These are phyloP conservation scores for Somion occarium DNA, from an alignment of 1,284 basidiomycete genomes.

Conservation along the genomic window DNA sequence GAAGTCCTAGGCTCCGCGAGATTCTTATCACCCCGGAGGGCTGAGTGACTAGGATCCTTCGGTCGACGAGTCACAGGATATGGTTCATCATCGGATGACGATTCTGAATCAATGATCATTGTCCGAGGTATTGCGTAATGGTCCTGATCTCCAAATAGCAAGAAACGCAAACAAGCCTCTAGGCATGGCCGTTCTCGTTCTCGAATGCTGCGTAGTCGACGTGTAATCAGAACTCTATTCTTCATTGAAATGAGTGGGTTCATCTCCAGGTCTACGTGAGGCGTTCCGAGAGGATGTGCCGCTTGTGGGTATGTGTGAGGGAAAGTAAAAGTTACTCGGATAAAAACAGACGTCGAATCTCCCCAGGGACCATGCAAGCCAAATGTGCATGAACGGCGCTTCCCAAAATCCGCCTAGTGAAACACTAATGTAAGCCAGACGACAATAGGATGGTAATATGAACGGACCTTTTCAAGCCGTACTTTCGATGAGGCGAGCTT, in stretches of 20 bases:
- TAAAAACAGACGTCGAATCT: constrained; percentile 71
- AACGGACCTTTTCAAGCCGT: constrained; percentile 76
- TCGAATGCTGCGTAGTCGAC: constrained; percentile 68
- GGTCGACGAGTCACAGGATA: constrained; percentile 30
- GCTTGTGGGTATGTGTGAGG: constrained; percentile 78
- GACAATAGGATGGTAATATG: not conserved
- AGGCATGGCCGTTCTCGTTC: constrained; percentile 73
- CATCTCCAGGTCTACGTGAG: constrained; percentile 78
- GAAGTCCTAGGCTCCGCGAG: constrained; percentile 76
- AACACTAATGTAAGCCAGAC: constrained; percentile 2
- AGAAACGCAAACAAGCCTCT: constrained; percentile 75
- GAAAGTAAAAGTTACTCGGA: constrained; percentile 89
- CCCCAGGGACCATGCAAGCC: constrained; percentile 92
- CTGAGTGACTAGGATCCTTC: constrained; percentile 45
- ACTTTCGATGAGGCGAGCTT: constrained; percentile 71
- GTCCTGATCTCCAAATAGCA: constrained; percentile 64
- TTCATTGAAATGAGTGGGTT: constrained; percentile 77
- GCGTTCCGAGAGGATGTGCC: constrained; percentile 56
- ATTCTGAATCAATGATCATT: constrained; percentile 46
- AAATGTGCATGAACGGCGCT: constrained; percentile 73
- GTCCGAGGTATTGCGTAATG: constrained; percentile 28
- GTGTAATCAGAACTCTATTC: constrained; percentile 72
- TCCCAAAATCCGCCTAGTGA: constrained; percentile 73
- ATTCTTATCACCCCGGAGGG: constrained; percentile 66
- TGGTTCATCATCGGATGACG: constrained; percentile 42